Evolutionary conservation across 805 yeast species (phyloP).

Genomic region (Monosporozyma servazzii): DNA sequence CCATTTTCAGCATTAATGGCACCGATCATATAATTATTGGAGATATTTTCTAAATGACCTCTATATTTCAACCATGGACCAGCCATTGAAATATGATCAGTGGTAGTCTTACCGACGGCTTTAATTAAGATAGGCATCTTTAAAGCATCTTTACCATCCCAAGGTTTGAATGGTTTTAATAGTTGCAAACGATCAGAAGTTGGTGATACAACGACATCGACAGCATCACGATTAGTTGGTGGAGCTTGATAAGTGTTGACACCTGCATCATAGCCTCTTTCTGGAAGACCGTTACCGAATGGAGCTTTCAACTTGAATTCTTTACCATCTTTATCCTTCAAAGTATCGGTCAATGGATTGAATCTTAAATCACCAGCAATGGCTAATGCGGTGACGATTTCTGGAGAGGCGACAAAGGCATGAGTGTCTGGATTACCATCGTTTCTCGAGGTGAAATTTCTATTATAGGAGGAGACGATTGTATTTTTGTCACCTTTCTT

Average conservation of each 20-base stretch:
- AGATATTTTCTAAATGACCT: constrained; percentile 98
- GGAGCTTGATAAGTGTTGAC: constrained; percentile 95
- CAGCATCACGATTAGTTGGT: constrained; percentile 73
- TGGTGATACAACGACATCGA: constrained; percentile 73
- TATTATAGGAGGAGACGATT: constrained; percentile 93
- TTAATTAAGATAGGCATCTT: constrained; percentile 90
- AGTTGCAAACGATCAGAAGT: constrained; percentile 92
- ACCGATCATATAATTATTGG: constrained; percentile 99
- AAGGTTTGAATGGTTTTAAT: constrained; percentile 86
- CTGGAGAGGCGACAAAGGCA: constrained; percentile 96
- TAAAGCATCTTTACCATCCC: constrained; percentile 92
- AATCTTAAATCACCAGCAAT: constrained; percentile 93
- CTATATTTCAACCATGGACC: constrained; percentile 99
- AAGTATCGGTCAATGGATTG: constrained; percentile 89
- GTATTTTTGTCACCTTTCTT: constrained; percentile 94
- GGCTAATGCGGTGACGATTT: constrained; percentile 89
- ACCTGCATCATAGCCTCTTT: constrained; percentile 85
- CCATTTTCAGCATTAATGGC: constrained; percentile 95
- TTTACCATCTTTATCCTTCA: constrained; percentile 80
- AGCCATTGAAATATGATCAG: constrained; percentile 99
- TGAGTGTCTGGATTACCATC: constrained; percentile 97
- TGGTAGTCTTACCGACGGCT: constrained; percentile 95
- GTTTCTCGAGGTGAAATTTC: constrained; percentile 96
- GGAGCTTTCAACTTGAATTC: constrained; percentile 87
- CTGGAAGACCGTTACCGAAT: constrained; percentile 82